Conservation (phyloP, 768 basidiomycete genomes). For the Pleurotus citrinopileatus region DNA sequence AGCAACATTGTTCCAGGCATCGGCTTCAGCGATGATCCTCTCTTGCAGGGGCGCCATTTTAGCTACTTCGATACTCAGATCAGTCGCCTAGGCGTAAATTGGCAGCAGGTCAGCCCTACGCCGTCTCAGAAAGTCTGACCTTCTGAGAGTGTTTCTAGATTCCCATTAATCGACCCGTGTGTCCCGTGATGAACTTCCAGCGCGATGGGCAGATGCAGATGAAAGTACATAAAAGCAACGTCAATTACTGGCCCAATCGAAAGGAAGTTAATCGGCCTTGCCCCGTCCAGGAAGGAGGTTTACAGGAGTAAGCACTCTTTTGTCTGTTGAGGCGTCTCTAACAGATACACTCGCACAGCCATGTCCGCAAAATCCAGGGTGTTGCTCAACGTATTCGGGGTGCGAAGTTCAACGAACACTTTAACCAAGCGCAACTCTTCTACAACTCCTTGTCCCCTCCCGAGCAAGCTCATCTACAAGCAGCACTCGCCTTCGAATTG, state of each 20-base stretch:
- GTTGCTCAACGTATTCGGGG: slow-evolving; percentile 63
- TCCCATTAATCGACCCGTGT: slow-evolving; percentile 80
- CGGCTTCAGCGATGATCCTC: slow-evolving; percentile 72
- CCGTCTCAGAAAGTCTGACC: background rate
- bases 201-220: slow-evolving; percentile 60
- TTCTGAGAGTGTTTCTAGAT: slow-evolving; percentile 35
- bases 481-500: slow-evolving; percentile 79
- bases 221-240: slow-evolving; percentile 50
- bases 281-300: slow-evolving; percentile 50
- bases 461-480: slow-evolving; percentile 71
- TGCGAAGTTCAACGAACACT: slow-evolving; percentile 77
- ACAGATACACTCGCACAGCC: slow-evolving; percentile 28
- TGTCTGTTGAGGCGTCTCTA: too few species aligned
- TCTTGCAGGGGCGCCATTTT: slow-evolving; percentile 85
- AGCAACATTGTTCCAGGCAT: slow-evolving; percentile 65
- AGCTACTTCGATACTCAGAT: slow-evolving; percentile 87
- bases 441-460: slow-evolving; percentile 71
- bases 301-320: slow-evolving; percentile 37
- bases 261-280: slow-evolving; percentile 46
- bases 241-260: slow-evolving; percentile 88
- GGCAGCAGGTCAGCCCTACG: slow-evolving; percentile 49
- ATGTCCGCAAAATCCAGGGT: slow-evolving; percentile 46
- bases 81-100: slow-evolving; percentile 78
- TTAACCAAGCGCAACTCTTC: slow-evolving; percentile 74
- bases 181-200: slow-evolving; percentile 69